A percentile compares a stretch with the other conserved stretches of the same genome.
Conservation (phyloP, 768 basidiomycete species). For the Tricholoma hemisulphureum region DNA sequence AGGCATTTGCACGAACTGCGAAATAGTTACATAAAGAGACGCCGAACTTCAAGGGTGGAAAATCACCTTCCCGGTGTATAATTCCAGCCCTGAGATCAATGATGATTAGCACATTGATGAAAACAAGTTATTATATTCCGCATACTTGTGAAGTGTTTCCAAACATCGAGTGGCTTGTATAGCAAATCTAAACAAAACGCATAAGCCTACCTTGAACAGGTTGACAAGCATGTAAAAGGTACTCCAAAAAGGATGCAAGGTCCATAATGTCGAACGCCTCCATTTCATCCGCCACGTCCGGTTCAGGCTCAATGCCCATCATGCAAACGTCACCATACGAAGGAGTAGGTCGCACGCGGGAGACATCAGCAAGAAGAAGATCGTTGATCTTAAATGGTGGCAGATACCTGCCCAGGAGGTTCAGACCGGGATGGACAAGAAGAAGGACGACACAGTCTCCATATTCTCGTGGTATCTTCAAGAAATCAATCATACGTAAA, state of each 20-base stretch:
- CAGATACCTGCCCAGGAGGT: slow-evolving; percentile 68
- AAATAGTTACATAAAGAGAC: not conserved
- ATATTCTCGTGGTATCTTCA: slow-evolving; percentile 61
- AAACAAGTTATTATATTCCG: slow-evolving; percentile 3
- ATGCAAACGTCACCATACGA: slow-evolving; percentile 52
- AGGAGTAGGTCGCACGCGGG: slow-evolving; percentile 39
- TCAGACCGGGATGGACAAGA: slow-evolving; percentile 66
- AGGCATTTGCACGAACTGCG: slow-evolving; percentile 71
- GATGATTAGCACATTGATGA: slow-evolving; percentile 5
- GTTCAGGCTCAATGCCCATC: slow-evolving; percentile 47
- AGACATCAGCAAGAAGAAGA: slow-evolving; percentile 57
- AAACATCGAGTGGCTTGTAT: slow-evolving; percentile 74
- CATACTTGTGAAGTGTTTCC: slow-evolving; percentile 61
- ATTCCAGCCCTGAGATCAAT: slow-evolving; percentile 44
- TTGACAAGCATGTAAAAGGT: slow-evolving; percentile 17
- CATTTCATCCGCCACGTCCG: slow-evolving; percentile 48
- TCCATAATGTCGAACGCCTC: slow-evolving; percentile 73
- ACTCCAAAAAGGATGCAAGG: slow-evolving; percentile 75
- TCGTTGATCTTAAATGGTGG: slow-evolving; percentile 66
- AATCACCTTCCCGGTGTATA: slow-evolving; percentile 65
- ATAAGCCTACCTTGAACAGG: slow-evolving; percentile 1
- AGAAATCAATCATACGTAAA: slow-evolving; percentile 60
- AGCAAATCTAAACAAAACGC: slow-evolving; percentile 50
- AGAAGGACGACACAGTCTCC: slow-evolving; percentile 73
- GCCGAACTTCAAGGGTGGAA: not conserved